These are phyloP conservation scores for Mycosarcoma maydis DNA, from an alignment of 1,284 basidiomycete species.

Conservation along the genomic window DNA sequence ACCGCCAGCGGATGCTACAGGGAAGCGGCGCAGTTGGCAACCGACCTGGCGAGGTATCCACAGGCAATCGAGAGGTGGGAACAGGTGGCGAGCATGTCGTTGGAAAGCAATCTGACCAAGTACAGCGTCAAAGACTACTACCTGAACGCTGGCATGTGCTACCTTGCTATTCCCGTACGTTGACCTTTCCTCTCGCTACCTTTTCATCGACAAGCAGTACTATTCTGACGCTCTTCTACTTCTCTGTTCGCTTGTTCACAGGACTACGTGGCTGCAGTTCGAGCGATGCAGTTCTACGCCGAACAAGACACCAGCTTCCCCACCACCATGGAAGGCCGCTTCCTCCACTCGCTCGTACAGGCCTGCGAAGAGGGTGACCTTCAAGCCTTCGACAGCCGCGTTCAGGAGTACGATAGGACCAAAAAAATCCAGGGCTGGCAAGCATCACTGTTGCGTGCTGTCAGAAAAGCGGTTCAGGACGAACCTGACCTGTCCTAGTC, in stretches of 20 bases:
- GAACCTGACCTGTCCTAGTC: constrained; percentile 63
- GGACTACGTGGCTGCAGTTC: constrained; percentile 62
- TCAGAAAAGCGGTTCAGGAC: constrained; percentile 61
- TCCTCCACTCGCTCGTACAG: constrained; percentile 62
- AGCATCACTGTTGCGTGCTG: constrained; percentile 56
- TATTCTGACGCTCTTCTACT: not conserved
- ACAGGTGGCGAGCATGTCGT: constrained; percentile 85
- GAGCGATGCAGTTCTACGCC: constrained; percentile 66
- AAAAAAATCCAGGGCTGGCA: constrained; percentile 64
- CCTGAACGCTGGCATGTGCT: constrained; percentile 86
- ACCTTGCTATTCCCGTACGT: constrained; percentile 85
- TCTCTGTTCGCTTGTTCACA: not conserved
- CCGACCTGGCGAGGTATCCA: constrained; percentile 84
- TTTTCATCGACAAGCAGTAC: not conserved
- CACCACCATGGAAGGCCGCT: constrained; percentile 63
- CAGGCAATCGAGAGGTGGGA: constrained; percentile 88
- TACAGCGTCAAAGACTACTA: constrained; percentile 99
- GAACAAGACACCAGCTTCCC: constrained; percentile 64
- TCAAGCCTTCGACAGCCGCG: constrained; percentile 53
- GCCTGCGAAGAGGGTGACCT: constrained; percentile 62
- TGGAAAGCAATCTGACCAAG: constrained; percentile 87
- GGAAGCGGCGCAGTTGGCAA: constrained; percentile 93
- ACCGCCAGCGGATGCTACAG: constrained; percentile 96
- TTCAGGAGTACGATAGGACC: constrained; percentile 64
- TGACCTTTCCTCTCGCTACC: not conserved